Base-by-base conservation (phyloP, 1,139 yeast genomes). In the Candida mesenterica region DNA sequence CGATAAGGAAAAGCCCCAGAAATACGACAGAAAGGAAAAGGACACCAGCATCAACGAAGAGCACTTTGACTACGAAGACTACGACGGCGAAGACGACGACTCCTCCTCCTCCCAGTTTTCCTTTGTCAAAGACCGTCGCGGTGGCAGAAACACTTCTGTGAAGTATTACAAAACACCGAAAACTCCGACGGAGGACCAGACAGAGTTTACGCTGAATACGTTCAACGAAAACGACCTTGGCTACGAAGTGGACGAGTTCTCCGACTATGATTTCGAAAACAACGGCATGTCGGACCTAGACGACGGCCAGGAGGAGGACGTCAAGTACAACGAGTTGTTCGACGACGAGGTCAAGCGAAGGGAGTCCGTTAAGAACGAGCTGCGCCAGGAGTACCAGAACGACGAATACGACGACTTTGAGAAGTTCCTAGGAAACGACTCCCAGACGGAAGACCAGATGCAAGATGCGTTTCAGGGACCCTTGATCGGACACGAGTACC, bases 111-210 rank as follows among this genome's bases (percentile, higher is more conserved):
- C 78, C 1, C 76, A 71, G 38, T 80, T 80, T 48, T 79, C 85
- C 0, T 80, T 80, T 48, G 81, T 78, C 30, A 64, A 69, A 38
- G 79, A 75, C 39, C 60, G 61, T 36, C 64, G 63, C 12, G 75
- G 77, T 15, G 86, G 85, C 2, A 58, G 86, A 46, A 79, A 79
- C 42, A 70, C 80, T 0, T 79, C 85, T 0, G 74, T 79, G 8
- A 77, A 79, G 47, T 80, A 79, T 48, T 79, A 80, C 46, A 75
- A 75, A 40, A 72, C 62, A 1, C 55, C 50, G 15, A 34, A 60
- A 51, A 36, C 34, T 15, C 37, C 49, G 13, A 52, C 55, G n/a
- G 35, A 38, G 4, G 40, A 43, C 12, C 40, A 38, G 12, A 33
- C 34, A 3, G 40, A 30, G 10, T 24, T 29, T 16, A 31, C 19